Evolutionary conservation across 1,284 basidiomycete species (phyloP).

Genomic region (Pseudozyma hubeiensis): DNA sequence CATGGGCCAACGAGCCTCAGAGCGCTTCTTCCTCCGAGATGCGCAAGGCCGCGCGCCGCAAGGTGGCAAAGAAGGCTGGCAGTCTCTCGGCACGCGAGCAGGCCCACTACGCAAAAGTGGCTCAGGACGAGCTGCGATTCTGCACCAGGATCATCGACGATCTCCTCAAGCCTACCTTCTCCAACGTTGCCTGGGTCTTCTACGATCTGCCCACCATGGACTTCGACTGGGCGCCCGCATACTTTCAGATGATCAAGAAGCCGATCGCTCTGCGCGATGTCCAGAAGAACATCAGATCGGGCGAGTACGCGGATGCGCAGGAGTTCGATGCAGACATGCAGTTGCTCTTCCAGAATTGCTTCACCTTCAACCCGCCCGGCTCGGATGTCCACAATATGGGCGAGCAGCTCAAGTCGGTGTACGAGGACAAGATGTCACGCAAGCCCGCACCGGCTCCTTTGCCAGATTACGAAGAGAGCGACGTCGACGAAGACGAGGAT

Average conservation of each 20-base stretch:
- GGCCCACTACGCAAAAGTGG: constrained; percentile 76
- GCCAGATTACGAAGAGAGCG: constrained; percentile 66
- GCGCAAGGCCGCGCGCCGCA: constrained; percentile 44
- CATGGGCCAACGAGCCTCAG: constrained; percentile 77
- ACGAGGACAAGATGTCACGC: constrained; percentile 88
- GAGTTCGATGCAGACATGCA: constrained; percentile 91
- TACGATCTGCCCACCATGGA: constrained; percentile 89
- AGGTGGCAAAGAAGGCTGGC: constrained; percentile 48
- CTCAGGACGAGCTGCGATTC: constrained; percentile 86
- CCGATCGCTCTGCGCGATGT: constrained; percentile 81
- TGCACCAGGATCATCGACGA: constrained; percentile 81
- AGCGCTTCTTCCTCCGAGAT: constrained; percentile 44
- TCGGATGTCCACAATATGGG: constrained; percentile 80
- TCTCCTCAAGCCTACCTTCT: constrained; percentile 81
- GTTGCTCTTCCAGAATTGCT: constrained; percentile 93
- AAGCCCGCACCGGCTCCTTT: constrained; percentile 73
- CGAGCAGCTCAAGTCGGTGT: constrained; percentile 77
- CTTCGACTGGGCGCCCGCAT: constrained; percentile 82
- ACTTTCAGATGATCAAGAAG: constrained; percentile 88
- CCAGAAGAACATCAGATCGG: constrained; percentile 78
- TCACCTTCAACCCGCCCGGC: constrained; percentile 88
- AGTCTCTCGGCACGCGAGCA: constrained; percentile 61
- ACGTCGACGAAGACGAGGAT: constrained; percentile 70
- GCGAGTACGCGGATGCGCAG: constrained; percentile 79
- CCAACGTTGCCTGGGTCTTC: constrained; percentile 82